These are phyloP conservation scores for Aspergillus sp. DNA, from an alignment of 2,329 filamentous ascomycete genomes.

Conservation along the genomic window DNA sequence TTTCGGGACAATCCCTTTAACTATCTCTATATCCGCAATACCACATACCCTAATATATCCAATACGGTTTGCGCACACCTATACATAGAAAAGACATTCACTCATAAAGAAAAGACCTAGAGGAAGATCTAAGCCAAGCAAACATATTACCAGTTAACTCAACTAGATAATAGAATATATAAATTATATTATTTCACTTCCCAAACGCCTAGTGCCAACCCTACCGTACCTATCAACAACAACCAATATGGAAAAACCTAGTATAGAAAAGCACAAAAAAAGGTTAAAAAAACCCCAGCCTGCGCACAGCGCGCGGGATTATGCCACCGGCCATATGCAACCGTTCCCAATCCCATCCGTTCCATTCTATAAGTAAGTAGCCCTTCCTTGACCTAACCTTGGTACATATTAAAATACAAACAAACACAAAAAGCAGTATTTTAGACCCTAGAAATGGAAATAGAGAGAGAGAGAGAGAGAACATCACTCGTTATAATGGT, in stretches of 20 bases:
- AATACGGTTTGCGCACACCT: neutral
- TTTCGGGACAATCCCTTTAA: neutral
- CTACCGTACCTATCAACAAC: neutral
- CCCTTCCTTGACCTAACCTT: neutral
- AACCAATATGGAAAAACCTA: neutral
- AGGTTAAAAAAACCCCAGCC: neutral
- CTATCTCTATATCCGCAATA: neutral
- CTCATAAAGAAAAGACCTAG: neutral
- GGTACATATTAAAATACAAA: neutral
- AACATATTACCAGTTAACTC: neutral
- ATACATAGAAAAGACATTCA: neutral
- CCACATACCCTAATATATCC: neutral
- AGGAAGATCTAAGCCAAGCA: neutral
- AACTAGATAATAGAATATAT: neutral
- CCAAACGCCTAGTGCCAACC: neutral
- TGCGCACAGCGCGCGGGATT: neutral
- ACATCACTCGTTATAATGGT: slow-evolving; percentile 78
- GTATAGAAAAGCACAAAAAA: neutral
- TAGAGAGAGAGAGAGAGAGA: neutral
- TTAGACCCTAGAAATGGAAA: neutral
- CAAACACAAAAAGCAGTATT: neutral
- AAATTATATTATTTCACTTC: neutral
- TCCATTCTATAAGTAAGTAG: neutral
- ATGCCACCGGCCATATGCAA: neutral
- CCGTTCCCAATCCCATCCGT: neutral